Conservation (phyloP, 78 protist species). For the Paulinella micropora region DNA sequence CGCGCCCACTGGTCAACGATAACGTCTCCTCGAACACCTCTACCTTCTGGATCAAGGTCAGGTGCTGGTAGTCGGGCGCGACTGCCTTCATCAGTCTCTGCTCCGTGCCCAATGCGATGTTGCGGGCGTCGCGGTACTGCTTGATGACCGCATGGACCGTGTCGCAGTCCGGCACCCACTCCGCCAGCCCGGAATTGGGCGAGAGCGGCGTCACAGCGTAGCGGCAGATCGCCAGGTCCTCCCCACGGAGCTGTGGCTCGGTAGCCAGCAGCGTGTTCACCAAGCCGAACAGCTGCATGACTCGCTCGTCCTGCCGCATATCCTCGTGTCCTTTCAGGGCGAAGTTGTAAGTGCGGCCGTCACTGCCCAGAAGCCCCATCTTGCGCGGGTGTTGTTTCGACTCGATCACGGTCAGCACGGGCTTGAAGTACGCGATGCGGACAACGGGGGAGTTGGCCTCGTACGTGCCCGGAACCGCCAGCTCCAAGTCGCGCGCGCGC, state of each 20-base stretch:
- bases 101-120: constrained; percentile 55
- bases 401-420: constrained; percentile 66
- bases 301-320: constrained; percentile 45
- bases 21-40: constrained; percentile 69
- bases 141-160: constrained; percentile 73
- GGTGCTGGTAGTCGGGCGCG: constrained; percentile 70
- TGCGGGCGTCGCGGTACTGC: constrained; percentile 37
- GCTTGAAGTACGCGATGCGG: constrained; percentile 62
- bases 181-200: constrained; percentile 56
- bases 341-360: constrained; percentile 61
- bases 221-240: constrained; percentile 26
- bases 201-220: constrained; percentile 73
- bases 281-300: constrained; percentile 86
- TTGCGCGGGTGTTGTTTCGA: constrained; percentile 95
- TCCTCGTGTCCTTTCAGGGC: constrained; percentile 93
- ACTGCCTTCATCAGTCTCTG: constrained; percentile 72
- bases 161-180: constrained; percentile 79
- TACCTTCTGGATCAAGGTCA: constrained; percentile 69
- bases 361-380: constrained; percentile 65
- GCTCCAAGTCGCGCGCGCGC: constrained; percentile 54
- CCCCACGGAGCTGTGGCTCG: constrained; percentile 50
- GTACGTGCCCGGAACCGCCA: constrained; percentile 90
- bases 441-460: constrained; percentile 28
- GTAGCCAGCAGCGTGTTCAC: constrained; percentile 79
- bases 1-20: constrained; percentile 72